Base-by-base conservation (phyloP, 2,329 filamentous ascomycete genomes). In the Pseudopyricularia cyperi region DNA sequence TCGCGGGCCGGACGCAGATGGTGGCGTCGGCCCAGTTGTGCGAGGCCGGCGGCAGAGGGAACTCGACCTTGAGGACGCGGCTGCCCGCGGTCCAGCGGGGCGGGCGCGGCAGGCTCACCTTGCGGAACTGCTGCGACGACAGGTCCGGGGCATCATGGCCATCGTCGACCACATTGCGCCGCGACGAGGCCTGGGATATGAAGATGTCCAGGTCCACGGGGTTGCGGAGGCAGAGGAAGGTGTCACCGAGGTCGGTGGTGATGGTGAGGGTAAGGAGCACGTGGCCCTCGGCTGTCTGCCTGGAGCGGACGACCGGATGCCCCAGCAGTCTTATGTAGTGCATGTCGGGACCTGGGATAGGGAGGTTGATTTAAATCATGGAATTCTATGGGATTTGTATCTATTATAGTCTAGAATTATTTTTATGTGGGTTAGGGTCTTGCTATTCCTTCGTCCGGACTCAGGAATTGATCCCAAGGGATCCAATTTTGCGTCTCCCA, bases 261-360 rank as follows among this genome's bases (percentile, higher is more conserved):
- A 81, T 71, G 54, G 75, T 73, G 55, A 81, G 64, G 1, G 77
- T 65, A 3, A 80, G 59, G 48, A 69, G 67, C 7, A 75, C 58
- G 17, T 57, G 65, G 56, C 54, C 56, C 56, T 46, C 58, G 50
- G 48, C 55, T 44, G 42, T 50, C n/a, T 54, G 51, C 24, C 57
- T 50, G 12, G 52, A 12, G 46, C 1, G 62, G 60, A 46, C 60
- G 56, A 66, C 67, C 2, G 72, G 73, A 2, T 72, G 67, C 14
- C 76, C 68, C 32, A 80, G 64, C 5, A 79, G 69, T 37, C 76
- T 71, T 53, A 80, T 71, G 65, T 80, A 81, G 57, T 80, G 76
- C 77, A 80, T 81, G 17, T 9, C 17, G 24, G 17, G 22, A 9
- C 39, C 12, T 19, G 24, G 4, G 8, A 19, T 11, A 24, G 39